Evolutionary conservation across 495 filamentous ascomycete genomes (phyloP), one percentile per base, ranked within the genome.

Genomic region (Lentithecium fluviatile): DNA sequence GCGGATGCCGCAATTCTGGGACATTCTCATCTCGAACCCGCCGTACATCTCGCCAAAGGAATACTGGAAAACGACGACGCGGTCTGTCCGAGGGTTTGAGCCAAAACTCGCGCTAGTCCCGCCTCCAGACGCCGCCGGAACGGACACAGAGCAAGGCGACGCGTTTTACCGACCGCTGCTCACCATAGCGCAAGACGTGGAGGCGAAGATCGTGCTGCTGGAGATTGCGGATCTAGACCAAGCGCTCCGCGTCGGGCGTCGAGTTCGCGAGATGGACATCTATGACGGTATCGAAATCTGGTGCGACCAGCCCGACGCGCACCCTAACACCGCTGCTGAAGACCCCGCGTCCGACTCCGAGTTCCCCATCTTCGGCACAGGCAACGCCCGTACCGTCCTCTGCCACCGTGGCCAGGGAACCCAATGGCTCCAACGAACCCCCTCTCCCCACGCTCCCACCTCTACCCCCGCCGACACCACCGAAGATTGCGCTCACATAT

Each of bases 11-110:
- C 19, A 19, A 8, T 57, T 61, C 49, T 83, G 80, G 56, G 88
- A 95, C 62, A 69, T 98, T n/a, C 70, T 98, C 0, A 82, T 91
- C 32, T 84, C 87, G 4, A 98, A 98, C 72, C 94, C 94, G 11
- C 94, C 94, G 0, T 97, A 98, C 72, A 87, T 98, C 47, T 93
- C 91, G 11, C 69, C 71, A 0, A 17, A 51, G 0, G 76, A 77
- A 1, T 95, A 88, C 64, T 61, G 66, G 1, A 74, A 69, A 11
- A 79, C 76, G 2, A 82, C 77, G 0, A 75, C 79, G 0, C 82
- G 87, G 45, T 88, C 85, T 24, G 94, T 97, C 24, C 79, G 92
- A 3, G 82, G 81, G 19, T 88, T 81, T 70, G 94, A 98, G 74
- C 94, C 94, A 0, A 79, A 75, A 55, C 65, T 85, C 6, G 94